Conservation (phyloP, 2,329 filamentous ascomycete species). For the Arachnomyces sp. region DNA sequence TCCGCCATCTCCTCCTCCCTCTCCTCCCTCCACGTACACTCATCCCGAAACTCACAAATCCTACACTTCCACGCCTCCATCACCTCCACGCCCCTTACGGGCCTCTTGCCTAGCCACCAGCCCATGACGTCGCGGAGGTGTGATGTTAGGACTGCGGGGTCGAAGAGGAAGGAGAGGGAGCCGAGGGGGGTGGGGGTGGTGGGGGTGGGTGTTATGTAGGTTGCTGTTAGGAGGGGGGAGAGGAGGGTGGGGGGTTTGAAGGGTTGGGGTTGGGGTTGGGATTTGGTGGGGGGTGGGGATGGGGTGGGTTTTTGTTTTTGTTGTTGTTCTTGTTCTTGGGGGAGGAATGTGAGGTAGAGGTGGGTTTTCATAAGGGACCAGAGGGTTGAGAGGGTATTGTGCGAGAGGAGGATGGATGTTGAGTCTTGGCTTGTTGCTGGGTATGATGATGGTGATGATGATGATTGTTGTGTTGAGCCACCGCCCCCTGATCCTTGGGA, state of each 20-base stretch:
- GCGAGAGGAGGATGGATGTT: slow-evolving; percentile 44
- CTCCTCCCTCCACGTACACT: slow-evolving; percentile 66
- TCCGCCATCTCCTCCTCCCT: slow-evolving; percentile 53
- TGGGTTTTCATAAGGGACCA: slow-evolving; percentile 58
- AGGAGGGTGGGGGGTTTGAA: slow-evolving; percentile 23
- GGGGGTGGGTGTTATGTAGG: slow-evolving; percentile 36
- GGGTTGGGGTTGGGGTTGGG: slow-evolving; percentile 24
- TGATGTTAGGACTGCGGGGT: slow-evolving; percentile 51
- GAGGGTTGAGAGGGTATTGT: slow-evolving; percentile 52
- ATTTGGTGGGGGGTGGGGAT: slow-evolving; percentile 27
- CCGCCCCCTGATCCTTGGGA: slow-evolving; percentile 24
- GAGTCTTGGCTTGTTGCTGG: slow-evolving; percentile 34
- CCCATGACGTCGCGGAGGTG: slow-evolving; percentile 64
- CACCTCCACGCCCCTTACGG: slow-evolving; percentile 65
- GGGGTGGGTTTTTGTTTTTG: slow-evolving; percentile 18
- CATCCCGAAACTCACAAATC: slow-evolving; percentile 71
- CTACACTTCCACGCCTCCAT: slow-evolving; percentile 85
- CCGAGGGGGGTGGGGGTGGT: slow-evolving; percentile 39
- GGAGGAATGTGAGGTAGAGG: slow-evolving; percentile 44
- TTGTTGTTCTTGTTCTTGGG: slow-evolving; percentile 10
- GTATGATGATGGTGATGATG: slow-evolving; percentile 11
- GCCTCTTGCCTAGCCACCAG: slow-evolving; percentile 80
- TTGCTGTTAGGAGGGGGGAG: slow-evolving; percentile 37
- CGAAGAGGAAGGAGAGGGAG: slow-evolving; percentile 56
- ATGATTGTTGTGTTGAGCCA: too few species aligned